Evolutionary conservation across 495 filamentous ascomycete species (phyloP).

Genomic region (Daldinia bambusicola): DNA sequence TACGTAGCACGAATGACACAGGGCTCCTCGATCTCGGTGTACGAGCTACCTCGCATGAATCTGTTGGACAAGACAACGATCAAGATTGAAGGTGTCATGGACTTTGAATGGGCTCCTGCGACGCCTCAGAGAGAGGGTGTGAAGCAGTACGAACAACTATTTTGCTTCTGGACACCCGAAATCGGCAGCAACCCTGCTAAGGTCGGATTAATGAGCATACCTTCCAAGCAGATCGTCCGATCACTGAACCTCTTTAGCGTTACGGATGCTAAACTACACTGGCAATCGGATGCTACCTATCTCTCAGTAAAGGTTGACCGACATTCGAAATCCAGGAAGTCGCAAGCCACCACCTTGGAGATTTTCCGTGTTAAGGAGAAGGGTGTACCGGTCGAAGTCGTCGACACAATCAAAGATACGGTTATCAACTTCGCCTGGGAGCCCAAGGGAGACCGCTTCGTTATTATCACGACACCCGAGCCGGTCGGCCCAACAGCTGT

Average conservation of each 20-base stretch:
- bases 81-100: conserved; percentile 94
- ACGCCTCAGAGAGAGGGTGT: conserved; percentile 79
- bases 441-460: conserved; percentile 95
- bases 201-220: conserved; percentile 95
- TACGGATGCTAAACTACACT: conserved; percentile 94
- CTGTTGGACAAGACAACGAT: conserved; percentile 87
- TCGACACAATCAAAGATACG: conserved; percentile 95
- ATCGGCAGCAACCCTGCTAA: conserved; percentile 98
- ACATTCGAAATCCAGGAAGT: conserved; percentile 99
- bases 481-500: conserved; percentile 76
- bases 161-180: conserved; percentile 99
- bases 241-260: conserved; percentile 98
- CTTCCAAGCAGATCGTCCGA: conserved; percentile 90
- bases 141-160: conserved; percentile 91
- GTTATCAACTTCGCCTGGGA: conserved; percentile 99
- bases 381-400: conserved; percentile 96
- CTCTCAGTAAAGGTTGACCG: conserved; percentile 98
- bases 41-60: conserved; percentile 92
- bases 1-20: conserved; percentile 94
- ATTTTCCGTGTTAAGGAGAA: conserved; percentile 98
- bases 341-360: conserved; percentile 93
- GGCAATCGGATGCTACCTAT: conserved; percentile 93
- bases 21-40: conserved; percentile 89
- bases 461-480: conserved; percentile 95
- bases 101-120: conserved; percentile 97